Percentiles rank a stretch among this genome's conserved stretches.
Evolutionary conservation across 768 basidiomycete species (phyloP).

Genomic region (Agrocybe praecox): DNA sequence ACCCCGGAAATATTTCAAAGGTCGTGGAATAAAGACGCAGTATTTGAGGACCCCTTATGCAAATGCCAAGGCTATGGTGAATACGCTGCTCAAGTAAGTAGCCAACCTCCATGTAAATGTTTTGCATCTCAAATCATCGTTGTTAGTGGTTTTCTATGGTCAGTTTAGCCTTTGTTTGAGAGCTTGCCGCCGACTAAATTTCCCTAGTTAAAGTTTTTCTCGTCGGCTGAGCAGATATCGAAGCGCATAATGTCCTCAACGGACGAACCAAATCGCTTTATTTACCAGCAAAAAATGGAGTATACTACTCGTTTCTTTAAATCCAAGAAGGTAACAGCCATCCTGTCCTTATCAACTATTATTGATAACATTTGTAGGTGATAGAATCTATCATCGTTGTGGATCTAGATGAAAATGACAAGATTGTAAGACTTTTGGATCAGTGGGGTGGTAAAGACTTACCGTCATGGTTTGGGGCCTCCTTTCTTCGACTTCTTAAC

Average conservation of each 20-base stretch:
- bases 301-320: constrained; percentile 59
- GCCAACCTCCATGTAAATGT: neutral
- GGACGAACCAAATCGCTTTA: constrained; percentile 56
- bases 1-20: constrained; percentile 53
- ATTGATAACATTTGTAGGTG: constrained; percentile 32
- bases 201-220: constrained; percentile 54
- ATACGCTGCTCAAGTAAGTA: constrained; percentile 55
- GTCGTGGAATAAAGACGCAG: constrained; percentile 55
- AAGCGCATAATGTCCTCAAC: constrained; percentile 63
- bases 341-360: neutral
- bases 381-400: constrained; percentile 64
- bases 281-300: constrained; percentile 61
- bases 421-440: constrained; percentile 59
- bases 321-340: constrained; percentile 46
- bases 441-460: constrained; percentile 61
- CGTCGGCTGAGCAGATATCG: constrained; percentile 50
- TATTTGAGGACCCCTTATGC: constrained; percentile 58
- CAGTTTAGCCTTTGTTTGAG: constrained; percentile 12
- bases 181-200: constrained; percentile 4
- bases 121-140: neutral
- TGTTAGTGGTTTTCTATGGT: constrained; percentile 57
- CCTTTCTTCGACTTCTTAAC: constrained; percentile 49
- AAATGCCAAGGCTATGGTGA: constrained; percentile 52
- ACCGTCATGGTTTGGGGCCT: constrained; percentile 49
- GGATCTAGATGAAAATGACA: constrained; percentile 66